Evolutionary conservation across 163 green algal species (phyloP).

Genomic region (Scenedesmus sp.): DNA sequence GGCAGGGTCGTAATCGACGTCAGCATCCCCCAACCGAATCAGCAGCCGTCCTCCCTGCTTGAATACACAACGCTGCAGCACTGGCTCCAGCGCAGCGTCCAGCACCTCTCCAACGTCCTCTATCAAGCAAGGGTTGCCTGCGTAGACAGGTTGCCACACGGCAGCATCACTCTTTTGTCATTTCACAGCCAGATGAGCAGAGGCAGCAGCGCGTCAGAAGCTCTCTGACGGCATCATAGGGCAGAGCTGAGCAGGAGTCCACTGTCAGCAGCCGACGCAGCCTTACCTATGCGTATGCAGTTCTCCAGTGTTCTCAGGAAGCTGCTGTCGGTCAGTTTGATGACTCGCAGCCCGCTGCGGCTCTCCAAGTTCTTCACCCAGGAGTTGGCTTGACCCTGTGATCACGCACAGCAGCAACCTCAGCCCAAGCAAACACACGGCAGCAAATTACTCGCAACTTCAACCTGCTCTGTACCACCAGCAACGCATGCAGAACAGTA

Average conservation of each 20-base stretch:
- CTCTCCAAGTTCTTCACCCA: conserved; percentile 91
- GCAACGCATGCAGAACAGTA: not conserved
- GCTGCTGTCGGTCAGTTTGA: conserved; percentile 84
- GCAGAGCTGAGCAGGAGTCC: not conserved
- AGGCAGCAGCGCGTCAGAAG: too few species aligned
- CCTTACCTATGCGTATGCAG: conserved; percentile 77
- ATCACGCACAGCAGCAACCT: not conserved
- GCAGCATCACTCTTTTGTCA: not conserved
- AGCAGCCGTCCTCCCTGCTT: conserved; percentile 66
- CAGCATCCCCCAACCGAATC: conserved; percentile 83
- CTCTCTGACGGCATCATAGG: not conserved
- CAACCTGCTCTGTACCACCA: not conserved
- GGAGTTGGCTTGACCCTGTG: conserved; percentile 76
- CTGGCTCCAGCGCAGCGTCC: conserved; percentile 85
- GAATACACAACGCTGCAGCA: conserved; percentile 80
- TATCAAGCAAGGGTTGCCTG: conserved; percentile 39
- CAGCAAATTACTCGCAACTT: not conserved
- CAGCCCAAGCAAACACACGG: not conserved
- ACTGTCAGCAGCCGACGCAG: conserved; percentile 78
- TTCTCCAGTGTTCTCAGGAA: conserved; percentile 88
- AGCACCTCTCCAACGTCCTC: conserved; percentile 86
- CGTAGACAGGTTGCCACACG: not conserved
- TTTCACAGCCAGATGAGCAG: too few species aligned
- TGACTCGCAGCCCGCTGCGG: conserved; percentile 81
- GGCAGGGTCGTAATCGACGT: conserved; percentile 88